Base-by-base conservation (phyloP, 1,284 basidiomycete genomes). In the Veloboletus limbatus region DNA sequence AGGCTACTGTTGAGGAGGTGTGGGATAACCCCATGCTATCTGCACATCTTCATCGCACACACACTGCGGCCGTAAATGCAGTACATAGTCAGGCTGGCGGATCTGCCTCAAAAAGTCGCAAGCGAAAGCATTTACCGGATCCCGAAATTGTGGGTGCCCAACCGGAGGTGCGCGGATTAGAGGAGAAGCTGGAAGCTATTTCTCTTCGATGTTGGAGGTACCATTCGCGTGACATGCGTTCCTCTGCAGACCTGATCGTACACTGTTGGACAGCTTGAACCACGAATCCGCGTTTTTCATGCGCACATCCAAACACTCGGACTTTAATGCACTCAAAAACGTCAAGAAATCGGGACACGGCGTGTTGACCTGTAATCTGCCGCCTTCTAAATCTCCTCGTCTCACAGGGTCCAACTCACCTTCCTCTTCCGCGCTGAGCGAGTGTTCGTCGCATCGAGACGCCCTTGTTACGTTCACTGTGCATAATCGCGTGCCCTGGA, bases 191-290 rank as follows among this genome's bases (percentile, higher is more conserved):
- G 18, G 76, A 79, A 11, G 55, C 55, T 6, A 66, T 80, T 16
- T 61, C 73, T 40, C 68, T 88, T 16, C 70, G 66, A 35, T 76
- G 79, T 54, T 86, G 81, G 78, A 74, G 73, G 84, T 87, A 57
- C 62, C 47, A 40, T 14, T 31, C 45, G 9, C 24, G 5, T 33
- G 13, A 9, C 24, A 21, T 25, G 17, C 11, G 8, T 40, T 47
- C 22, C 5, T 10, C 9, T 10, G 1, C 18, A 22, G 7, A 33
- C 3, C 9, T 56, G 17, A 48, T 27, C 22, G 7, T 14, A 36
- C n/a, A 13, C 10, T 34, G 14, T 2, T 27, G 21, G 31, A 20
- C 52, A 88, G 85, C 43, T 59, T 82, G 37, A 67, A 70, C 26
- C 55, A 71, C 40, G 76, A 78, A 45, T 69, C 84, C 14, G 75